Evolutionary conservation across 2,329 filamentous ascomycete genomes (phyloP).

Genomic region (Penicillium sp.): DNA sequence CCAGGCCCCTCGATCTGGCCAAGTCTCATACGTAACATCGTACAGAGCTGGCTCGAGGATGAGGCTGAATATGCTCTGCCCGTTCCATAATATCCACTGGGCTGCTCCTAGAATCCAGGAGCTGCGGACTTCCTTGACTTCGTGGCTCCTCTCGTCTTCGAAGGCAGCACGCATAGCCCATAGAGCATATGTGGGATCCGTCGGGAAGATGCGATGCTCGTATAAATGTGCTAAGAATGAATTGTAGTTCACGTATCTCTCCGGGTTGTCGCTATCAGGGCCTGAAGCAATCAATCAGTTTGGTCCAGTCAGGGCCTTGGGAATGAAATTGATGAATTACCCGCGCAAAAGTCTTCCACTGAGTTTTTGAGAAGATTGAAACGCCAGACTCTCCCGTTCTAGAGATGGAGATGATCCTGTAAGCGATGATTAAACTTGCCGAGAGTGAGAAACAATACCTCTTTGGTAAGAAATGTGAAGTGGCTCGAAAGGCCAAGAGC

Average conservation of each 20-base stretch:
- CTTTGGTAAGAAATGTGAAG: neutral
- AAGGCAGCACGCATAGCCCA: slow-evolving; percentile 9
- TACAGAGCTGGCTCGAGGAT: slow-evolving; percentile 1
- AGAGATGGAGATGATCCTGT: neutral
- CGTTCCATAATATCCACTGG: slow-evolving; percentile 6
- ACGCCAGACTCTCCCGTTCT: slow-evolving; percentile 1
- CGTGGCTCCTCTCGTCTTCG: neutral
- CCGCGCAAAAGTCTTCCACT: neutral
- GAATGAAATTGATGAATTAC: neutral
- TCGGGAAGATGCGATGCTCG: slow-evolving; percentile 2
- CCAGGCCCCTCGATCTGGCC: slow-evolving; percentile 3
- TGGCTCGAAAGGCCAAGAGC: slow-evolving; percentile 5
- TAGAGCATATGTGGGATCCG: slow-evolving; percentile 3
- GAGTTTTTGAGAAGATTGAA: slow-evolving; percentile 1
- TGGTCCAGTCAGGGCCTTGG: neutral
- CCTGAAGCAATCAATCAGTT: neutral
- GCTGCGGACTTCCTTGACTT: neutral
- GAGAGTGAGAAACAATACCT: neutral
- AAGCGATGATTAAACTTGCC: neutral
- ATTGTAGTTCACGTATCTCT: slow-evolving; percentile 5
- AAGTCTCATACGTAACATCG: slow-evolving; percentile 3
- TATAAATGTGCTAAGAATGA: slow-evolving; percentile 9
- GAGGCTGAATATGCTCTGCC: slow-evolving; percentile 3
- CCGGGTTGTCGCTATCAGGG: neutral
- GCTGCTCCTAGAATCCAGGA: slow-evolving; percentile 3